phyloP scores from a whole-genome alignment of 805 yeast genomes.

The Kregervanrija pseudodelftensis region DNA sequence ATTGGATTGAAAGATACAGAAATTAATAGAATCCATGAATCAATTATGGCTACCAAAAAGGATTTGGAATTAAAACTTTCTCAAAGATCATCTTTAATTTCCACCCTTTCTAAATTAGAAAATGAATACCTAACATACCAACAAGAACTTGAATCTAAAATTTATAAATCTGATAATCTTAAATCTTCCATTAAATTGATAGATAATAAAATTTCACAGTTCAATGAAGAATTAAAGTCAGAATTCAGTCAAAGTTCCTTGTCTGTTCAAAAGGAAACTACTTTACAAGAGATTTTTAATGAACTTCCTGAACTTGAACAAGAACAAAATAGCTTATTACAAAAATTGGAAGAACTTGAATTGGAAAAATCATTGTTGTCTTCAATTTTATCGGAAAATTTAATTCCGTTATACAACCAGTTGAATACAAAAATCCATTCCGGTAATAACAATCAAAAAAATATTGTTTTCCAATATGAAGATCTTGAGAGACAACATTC shows the following conservation, averaged over 20 bases:
- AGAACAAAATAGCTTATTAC: conserved; percentile 34
- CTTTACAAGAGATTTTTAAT: conserved; percentile 29
- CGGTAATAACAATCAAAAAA: not conserved
- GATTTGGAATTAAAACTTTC: conserved; percentile 38
- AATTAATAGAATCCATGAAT: conserved; percentile 44
- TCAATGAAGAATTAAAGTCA: conserved; percentile 41
- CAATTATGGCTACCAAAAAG: conserved; percentile 28
- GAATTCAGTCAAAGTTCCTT: conserved; percentile 46
- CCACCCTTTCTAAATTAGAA: conserved; percentile 34
- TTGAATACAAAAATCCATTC: conserved; percentile 16
- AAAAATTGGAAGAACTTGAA: conserved; percentile 37
- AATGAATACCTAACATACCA: conserved; percentile 36
- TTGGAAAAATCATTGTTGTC: conserved; percentile 39
- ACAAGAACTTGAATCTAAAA: conserved; percentile 35
- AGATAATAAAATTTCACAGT: conserved; percentile 35
- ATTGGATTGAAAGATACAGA: conserved; percentile 42
- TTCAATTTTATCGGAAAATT: conserved; percentile 52
- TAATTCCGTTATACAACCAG: conserved; percentile 44
- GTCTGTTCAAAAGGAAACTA: conserved; percentile 39
- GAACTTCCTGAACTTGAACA: conserved; percentile 33
- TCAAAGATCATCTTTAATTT: conserved; percentile 36
- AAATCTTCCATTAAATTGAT: conserved; percentile 28
- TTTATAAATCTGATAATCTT: conserved; percentile 30
- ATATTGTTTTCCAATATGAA: conserved; percentile 5
- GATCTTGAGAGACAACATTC: conserved; percentile 17